These are phyloP conservation scores for Setaria italica DNA, from an alignment of 202 grass and related monocot genomes.

Conservation along the genomic window DNA sequence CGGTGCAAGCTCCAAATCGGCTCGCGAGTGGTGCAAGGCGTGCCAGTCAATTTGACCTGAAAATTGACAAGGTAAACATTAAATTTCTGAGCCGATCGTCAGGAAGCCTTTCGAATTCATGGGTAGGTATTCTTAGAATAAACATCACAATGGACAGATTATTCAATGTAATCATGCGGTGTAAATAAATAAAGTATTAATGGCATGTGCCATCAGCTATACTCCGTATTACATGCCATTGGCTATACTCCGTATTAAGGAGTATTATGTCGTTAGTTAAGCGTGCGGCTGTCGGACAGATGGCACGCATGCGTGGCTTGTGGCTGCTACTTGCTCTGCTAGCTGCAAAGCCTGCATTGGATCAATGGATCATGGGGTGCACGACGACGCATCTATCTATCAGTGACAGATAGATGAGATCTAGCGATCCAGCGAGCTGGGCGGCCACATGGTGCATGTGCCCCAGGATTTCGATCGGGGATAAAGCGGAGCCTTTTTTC, in stretches of 20 bases:
- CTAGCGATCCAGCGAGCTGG: background rate
- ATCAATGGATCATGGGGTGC: conserved; percentile 20
- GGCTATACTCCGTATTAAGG: background rate
- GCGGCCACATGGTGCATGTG: conserved; percentile 48
- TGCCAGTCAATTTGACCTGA: too few species aligned
- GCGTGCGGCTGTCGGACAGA: conserved; percentile 28
- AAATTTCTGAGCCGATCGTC: too few species aligned
- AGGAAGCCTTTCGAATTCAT: too few species aligned
- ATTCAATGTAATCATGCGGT: too few species aligned
- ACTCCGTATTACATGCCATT: too few species aligned
- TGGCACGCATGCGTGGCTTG: conserved; percentile 32
- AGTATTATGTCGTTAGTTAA: conserved; percentile 35
- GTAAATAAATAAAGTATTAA: too few species aligned
- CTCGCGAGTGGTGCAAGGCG: too few species aligned
- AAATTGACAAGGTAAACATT: too few species aligned
- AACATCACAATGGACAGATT: too few species aligned
- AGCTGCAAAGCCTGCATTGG: conserved; percentile 36
- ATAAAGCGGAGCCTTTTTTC: background rate
- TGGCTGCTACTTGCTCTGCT: background rate
- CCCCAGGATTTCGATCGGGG: conserved; percentile 20
- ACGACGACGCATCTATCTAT: background rate
- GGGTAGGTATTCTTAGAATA: too few species aligned
- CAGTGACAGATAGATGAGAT: background rate
- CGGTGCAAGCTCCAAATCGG: too few species aligned
- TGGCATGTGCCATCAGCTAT: too few species aligned